Conservation (phyloP, 495 filamentous ascomycete genomes). For the Hyaloscypha finlandica region DNA sequence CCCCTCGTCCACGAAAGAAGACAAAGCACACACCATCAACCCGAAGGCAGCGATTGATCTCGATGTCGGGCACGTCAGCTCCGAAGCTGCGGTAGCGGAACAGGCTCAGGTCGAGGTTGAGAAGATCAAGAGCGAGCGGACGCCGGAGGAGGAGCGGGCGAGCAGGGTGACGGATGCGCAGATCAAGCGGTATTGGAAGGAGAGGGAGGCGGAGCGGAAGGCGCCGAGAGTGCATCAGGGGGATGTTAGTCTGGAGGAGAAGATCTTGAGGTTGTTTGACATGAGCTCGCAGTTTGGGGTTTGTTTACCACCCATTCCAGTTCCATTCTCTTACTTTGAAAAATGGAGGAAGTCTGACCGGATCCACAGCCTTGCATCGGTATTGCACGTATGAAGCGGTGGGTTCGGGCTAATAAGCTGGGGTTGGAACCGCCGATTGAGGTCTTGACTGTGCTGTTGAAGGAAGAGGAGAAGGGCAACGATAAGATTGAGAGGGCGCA, state of each 20-base stretch:
- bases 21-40: slow-evolving; percentile 48
- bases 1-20: slow-evolving; percentile 38
- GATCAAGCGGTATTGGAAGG: slow-evolving; percentile 72
- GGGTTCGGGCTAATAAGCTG: slow-evolving; percentile 80
- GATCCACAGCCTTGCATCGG: slow-evolving; percentile 81
- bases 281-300: slow-evolving; percentile 87
- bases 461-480: slow-evolving; percentile 61
- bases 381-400: slow-evolving; percentile 77
- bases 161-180: slow-evolving; percentile 60
- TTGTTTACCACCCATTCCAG: slow-evolving; percentile 41
- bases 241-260: slow-evolving; percentile 71
- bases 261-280: slow-evolving; percentile 87
- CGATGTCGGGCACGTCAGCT: slow-evolving; percentile 24
- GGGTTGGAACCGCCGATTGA: slow-evolving; percentile 86
- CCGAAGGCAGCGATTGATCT: slow-evolving; percentile 9
- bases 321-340: background rate
- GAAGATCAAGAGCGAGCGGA: slow-evolving; percentile 39
- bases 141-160: slow-evolving; percentile 50
- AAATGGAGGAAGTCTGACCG: background rate
- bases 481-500: slow-evolving; percentile 61
- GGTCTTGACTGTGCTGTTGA: slow-evolving; percentile 82
- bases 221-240: slow-evolving; percentile 70
- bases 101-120: slow-evolving; percentile 25
- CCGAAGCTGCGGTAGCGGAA: slow-evolving; percentile 31
- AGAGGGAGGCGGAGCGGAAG: slow-evolving; percentile 60